Evolutionary conservation across 495 filamentous ascomycete genomes (phyloP).

Genomic region (Neurospora sp.): DNA sequence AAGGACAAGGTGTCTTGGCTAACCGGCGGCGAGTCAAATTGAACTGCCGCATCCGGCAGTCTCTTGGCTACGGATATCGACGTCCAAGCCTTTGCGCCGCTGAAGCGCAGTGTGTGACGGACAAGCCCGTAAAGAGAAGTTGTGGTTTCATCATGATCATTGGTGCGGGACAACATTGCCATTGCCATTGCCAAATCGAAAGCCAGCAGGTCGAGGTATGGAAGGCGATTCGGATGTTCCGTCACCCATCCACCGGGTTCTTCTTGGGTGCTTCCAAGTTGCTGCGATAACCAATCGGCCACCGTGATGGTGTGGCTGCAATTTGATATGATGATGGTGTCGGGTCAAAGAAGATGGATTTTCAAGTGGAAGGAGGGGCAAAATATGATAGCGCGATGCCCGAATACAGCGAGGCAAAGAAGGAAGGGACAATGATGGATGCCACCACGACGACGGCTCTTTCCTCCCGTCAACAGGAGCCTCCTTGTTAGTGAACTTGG

Average conservation of each 20-base stretch:
- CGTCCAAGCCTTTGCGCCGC: too few relatives aligned
- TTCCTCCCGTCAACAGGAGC: background rate
- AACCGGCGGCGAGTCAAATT: background rate
- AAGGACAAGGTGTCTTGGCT: background rate
- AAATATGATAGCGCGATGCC: background rate
- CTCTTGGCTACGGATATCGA: too few relatives aligned
- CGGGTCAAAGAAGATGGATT: too few relatives aligned
- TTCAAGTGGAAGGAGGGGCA: background rate
- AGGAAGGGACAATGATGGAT: background rate
- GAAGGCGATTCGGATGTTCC: background rate
- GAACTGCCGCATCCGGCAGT: background rate
- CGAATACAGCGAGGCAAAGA: background rate
- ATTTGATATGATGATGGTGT: too few relatives aligned
- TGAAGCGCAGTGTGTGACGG: too few relatives aligned
- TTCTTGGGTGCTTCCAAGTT: background rate
- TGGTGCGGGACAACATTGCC: background rate
- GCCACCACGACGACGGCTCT: background rate
- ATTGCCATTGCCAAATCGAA: too few relatives aligned
- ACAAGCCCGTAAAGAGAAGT: background rate
- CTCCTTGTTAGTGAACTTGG: background rate
- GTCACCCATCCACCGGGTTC: background rate
- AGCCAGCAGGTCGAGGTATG: background rate
- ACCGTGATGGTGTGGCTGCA: background rate
- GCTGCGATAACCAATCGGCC: background rate
- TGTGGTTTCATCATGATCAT: background rate